Evolutionary conservation across 208 protist genomes (phyloP), one percentile per base, ranked within the genome.

Genomic region (Trypanosoma platydactyli): DNA sequence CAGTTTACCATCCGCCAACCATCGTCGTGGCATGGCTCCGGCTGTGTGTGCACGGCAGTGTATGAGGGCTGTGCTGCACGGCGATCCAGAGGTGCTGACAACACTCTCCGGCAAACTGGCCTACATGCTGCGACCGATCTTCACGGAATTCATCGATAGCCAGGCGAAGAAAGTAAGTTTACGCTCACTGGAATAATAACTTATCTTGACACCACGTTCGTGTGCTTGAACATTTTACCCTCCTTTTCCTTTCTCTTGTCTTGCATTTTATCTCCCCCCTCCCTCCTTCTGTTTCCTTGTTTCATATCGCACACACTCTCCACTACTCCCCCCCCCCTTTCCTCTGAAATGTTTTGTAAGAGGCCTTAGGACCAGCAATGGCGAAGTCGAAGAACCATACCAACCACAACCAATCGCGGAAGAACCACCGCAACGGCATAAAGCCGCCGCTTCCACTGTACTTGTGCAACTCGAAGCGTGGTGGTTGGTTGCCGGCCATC

Each of bases 331-430:
- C 18, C 49, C 20, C 51, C 5, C 41, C 41, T 38, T 65, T 62
- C 48, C 50, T 48, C 63, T 27, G 25, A 9, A 33, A 25, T 5
- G 15, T 66, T 29, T 18, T 61, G 15, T 60, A 49, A 50, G 33
- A 38, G 33, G 33, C 9, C 33, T 38, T 38, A 46, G 42, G 27
- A 62, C 44, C 50, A 75, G 65, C 62, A 71, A 96, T 96, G 91
- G 91, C 91, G 68, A 96, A 96, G 86, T 96, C 91, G 45, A 96
- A 96, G 88, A 96, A 96, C 83, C 91, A 96, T 84, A 96, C 91
- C 5, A 96, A 96, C 83, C 91, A 96, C 85, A 96, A 96, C 83
- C 88, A 96, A 81, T 94, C 86, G 73, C 75, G 76, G 68, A 96
- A 96, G 87, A 93, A 93, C 75, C 91, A 96, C 85, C 80, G 86